phyloP scores from a whole-genome alignment of 192 early-diverging fungal genomes.

The Bifiguratus adelaidae region DNA sequence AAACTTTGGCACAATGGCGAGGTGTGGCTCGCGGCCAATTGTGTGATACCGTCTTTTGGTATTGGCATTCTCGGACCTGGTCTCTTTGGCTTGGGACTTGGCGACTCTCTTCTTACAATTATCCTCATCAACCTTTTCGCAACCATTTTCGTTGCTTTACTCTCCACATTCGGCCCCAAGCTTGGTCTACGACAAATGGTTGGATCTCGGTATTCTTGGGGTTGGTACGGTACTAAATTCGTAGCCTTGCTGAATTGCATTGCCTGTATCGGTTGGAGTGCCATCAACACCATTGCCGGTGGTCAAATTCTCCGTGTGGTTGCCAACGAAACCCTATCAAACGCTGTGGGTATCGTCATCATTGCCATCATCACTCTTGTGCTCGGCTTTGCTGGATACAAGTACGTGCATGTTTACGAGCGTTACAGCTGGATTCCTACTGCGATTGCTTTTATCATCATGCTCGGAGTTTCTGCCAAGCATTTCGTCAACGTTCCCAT shows the following conservation, averaged over 20 bases:
- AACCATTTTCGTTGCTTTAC: constrained; percentile 7
- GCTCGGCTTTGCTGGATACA: constrained; percentile 21
- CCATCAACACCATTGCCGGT: constrained; percentile 19
- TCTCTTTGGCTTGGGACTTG: constrained; percentile 12
- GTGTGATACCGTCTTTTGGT: constrained; percentile 10
- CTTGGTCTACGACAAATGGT: constrained; percentile 22
- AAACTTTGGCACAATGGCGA: constrained; percentile 3
- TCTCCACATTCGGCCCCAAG: constrained; percentile 19
- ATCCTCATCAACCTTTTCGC: constrained; percentile 20
- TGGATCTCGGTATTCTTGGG: constrained; percentile 18
- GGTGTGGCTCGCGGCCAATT: constrained; percentile 3
- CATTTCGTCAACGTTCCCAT: constrained; percentile 2
- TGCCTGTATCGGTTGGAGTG: constrained; percentile 15
- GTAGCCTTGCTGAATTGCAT: constrained; percentile 16
- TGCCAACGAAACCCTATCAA: constrained; percentile 2
- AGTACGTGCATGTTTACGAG: constrained; percentile 17
- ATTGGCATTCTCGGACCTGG: constrained; percentile 12
- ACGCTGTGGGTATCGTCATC: constrained; percentile 17
- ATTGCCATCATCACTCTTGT: constrained; percentile 11
- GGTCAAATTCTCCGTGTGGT: constrained; percentile 11
- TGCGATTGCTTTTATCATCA: constrained; percentile 2
- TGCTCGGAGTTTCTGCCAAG: constrained; percentile 2
- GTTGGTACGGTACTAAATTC: constrained; percentile 13
- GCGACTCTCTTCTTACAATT: constrained; percentile 12
- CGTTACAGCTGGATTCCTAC: constrained; percentile 5